phyloP scores from a whole-genome alignment of 768 basidiomycete genomes.

The Coprinopsis cinerea region DNA sequence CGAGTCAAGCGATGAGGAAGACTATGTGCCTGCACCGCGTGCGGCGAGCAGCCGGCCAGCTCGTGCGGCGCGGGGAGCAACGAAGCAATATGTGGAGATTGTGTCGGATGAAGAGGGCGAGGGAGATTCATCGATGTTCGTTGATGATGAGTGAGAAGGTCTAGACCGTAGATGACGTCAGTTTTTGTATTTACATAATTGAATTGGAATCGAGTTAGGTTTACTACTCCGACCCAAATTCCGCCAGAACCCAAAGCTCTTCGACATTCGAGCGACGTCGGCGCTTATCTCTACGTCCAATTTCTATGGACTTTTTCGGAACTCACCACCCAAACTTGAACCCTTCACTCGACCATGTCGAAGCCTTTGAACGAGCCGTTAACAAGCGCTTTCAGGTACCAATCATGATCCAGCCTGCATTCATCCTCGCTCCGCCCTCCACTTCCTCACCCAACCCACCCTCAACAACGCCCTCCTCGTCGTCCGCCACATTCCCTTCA shows the following conservation, averaged over 20 bases:
- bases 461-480: constrained; percentile 7
- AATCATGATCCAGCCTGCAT: constrained; percentile 18
- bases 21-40: constrained; percentile 37
- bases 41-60: constrained; percentile 27
- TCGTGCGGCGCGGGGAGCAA: constrained; percentile 41
- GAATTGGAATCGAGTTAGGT: too few relatives aligned
- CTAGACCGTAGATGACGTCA: constrained; percentile 19
- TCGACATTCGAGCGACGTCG: too few relatives aligned
- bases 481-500: constrained; percentile 17
- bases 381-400: constrained; percentile 36
- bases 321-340: constrained; percentile 22
- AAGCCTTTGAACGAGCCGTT: constrained; percentile 52
- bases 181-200: constrained; percentile 3
- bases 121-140: constrained; percentile 43
- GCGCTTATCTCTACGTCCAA: constrained; percentile 11
- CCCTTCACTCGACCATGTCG: constrained; percentile 18
- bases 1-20: constrained; percentile 41
- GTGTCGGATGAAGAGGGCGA: constrained; percentile 41
- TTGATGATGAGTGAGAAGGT: constrained; percentile 20
- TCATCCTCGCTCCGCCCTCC: constrained; percentile 6
- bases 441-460: background rate
- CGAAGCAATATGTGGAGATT: constrained; percentile 63
- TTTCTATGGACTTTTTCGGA: constrained; percentile 36
- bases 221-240: too few relatives aligned
- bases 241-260: too few relatives aligned